Conservation (phyloP, 2,329 filamentous ascomycete species). For the Aspergillus costaricaensis region DNA sequence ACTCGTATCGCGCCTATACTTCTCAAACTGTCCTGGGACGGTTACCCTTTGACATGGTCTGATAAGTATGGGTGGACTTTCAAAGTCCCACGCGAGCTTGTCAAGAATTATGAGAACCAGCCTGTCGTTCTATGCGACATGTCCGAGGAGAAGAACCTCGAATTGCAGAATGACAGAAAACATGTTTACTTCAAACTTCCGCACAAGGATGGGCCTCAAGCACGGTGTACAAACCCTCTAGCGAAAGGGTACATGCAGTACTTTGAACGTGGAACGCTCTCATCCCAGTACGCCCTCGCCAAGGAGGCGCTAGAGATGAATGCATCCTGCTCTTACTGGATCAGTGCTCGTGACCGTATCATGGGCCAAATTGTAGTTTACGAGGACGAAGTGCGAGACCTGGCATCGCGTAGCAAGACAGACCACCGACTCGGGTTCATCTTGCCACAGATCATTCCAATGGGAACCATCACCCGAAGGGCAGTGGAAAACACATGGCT, state of each 20-base stretch:
- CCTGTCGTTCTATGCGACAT: constrained; percentile 76
- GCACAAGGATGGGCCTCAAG: constrained; percentile 88
- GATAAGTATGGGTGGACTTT: constrained; percentile 94
- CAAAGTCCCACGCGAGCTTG: constrained; percentile 65
- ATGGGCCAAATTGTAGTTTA: constrained; percentile 95
- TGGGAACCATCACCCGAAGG: constrained; percentile 94
- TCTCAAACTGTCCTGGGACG: constrained; percentile 83
- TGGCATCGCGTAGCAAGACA: constrained; percentile 18
- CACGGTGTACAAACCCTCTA: constrained; percentile 82
- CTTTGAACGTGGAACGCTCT: constrained; percentile 85
- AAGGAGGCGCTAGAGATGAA: constrained; percentile 99
- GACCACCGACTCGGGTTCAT: constrained; percentile 72
- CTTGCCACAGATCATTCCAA: constrained; percentile 91
- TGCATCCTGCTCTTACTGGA: constrained; percentile 98
- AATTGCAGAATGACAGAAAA: constrained; percentile 65
- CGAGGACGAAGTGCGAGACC: constrained; percentile 58
- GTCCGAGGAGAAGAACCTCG: constrained; percentile 68
- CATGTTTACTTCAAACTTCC: constrained; percentile 88
- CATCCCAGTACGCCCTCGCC: constrained; percentile 84
- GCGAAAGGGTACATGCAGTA: constrained; percentile 88
- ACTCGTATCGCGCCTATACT: constrained; percentile 85
- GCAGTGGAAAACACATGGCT: constrained; percentile 98
- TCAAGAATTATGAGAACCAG: constrained; percentile 66
- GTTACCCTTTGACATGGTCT: constrained; percentile 87
- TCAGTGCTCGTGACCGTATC: constrained; percentile 90